Conservation (phyloP, 176 grass and related monocot species). For the Cenchrus purpureus region DNA sequence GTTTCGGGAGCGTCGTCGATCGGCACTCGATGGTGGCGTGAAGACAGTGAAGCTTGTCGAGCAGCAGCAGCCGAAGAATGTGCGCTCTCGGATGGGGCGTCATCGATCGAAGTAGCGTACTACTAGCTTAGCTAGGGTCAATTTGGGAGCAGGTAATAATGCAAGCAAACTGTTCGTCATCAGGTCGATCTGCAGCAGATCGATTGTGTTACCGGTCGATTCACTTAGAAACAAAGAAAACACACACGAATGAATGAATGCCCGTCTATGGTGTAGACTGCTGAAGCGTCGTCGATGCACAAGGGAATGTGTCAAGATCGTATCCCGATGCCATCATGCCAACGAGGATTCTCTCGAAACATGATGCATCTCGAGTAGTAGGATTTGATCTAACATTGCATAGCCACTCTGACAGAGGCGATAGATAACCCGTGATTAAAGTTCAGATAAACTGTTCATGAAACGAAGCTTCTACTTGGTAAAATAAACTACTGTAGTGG, state of each 20-base stretch:
- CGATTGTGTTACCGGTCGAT: not conserved
- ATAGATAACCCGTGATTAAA: not conserved
- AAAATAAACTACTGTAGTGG: not conserved
- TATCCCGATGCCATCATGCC: slow-evolving; percentile 6
- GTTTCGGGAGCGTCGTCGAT: not conserved
- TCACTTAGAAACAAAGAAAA: slow-evolving; percentile 35
- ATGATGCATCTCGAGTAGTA: not conserved
- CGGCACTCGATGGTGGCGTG: not conserved
- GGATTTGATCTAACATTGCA: not conserved
- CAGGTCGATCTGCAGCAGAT: not conserved
- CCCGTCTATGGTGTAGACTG: slow-evolving; percentile 10
- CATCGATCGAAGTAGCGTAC: not conserved
- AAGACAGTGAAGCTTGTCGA: not conserved
- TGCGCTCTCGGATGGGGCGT: not conserved
- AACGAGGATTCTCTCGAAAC: not conserved
- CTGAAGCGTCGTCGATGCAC: not conserved
- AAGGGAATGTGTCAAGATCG: not conserved
- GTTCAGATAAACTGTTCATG: not conserved
- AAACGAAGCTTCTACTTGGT: not conserved
- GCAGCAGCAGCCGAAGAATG: not conserved
- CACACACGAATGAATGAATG: slow-evolving; percentile 9
- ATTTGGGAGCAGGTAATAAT: not conserved
- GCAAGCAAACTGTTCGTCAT: not conserved
- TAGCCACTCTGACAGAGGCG: not conserved
- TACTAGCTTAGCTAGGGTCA: not conserved